phyloP scores from a whole-genome alignment of 2,329 filamentous ascomycete genomes.

The Pyrenochaeta sp. region DNA sequence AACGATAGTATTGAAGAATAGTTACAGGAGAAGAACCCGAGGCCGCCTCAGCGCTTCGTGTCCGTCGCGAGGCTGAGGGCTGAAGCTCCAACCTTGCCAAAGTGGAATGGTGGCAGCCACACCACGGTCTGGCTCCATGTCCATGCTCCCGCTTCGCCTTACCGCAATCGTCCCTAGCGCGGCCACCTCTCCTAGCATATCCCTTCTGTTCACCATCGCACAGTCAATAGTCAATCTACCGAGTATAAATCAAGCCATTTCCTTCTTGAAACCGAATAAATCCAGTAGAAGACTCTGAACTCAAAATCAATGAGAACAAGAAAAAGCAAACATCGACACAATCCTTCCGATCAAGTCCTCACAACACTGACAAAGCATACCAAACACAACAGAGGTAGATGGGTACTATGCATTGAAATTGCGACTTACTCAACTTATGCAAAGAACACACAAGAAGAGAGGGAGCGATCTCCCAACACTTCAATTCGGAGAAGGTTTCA shows the following conservation, averaged over 20 bases:
- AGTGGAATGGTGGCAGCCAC: slow-evolving; percentile 30
- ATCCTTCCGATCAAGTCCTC: no score
- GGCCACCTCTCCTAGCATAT: neutral
- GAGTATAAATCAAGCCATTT: no score
- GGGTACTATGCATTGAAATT: no score
- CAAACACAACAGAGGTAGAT: no score
- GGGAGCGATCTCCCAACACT: no score
- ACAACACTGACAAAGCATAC: no score
- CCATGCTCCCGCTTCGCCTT: slow-evolving; percentile 14
- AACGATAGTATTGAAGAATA: slow-evolving; percentile 22
- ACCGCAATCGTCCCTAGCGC: slow-evolving; percentile 6
- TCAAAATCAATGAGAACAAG: neutral
- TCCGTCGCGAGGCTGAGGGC: slow-evolving; percentile 37
- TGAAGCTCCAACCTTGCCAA: slow-evolving; percentile 23
- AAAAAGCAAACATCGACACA: no score
- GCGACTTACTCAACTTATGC: no score
- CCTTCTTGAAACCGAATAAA: no score
- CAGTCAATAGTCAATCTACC: neutral
- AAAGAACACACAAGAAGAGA: no score
- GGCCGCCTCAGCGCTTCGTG: slow-evolving; percentile 15
- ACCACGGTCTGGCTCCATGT: slow-evolving; percentile 9
- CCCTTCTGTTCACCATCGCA: neutral
- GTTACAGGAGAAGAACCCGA: slow-evolving; percentile 26
- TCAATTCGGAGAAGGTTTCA: no score
- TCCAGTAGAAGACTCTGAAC: neutral